Evolutionary conservation across 495 filamentous ascomycete genomes (phyloP), one percentile per base, ranked within the genome.

Genomic region (Tuber indicum): DNA sequence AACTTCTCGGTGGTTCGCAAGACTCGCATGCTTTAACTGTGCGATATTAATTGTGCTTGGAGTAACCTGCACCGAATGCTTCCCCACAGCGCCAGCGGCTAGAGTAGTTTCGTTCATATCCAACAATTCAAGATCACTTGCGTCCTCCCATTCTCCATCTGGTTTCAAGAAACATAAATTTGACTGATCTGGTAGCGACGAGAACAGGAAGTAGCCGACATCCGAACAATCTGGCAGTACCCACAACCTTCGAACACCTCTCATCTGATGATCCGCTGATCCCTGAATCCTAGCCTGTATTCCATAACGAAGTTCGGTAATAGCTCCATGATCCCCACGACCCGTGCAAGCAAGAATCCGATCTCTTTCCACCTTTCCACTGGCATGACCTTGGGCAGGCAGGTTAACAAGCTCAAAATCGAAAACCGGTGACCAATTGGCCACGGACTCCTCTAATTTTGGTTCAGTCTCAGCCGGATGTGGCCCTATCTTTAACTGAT

Each of bases 391-490:
- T 43, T 79, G 81, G 16, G 77, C 46, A 19, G 81, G 75, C 42
- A 80, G 71, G 62, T 81, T 77, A 81, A 84, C 71, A 16, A 83
- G 79, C 36, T 89, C 86, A 47, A 92, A 89, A 83, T 98, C 94
- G 32, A 89, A 88, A 39, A 91, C 87, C 1, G 96, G 94, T 0
- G 93, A 89, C 94, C 94, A 97, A 82, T 94, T 97, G 45, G 91
- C 88, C 69, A 93, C 89, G n/a, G 86, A 86, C 74, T 90, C 88
- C 44, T 89, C 81, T 72, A 89, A 83, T 10, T 84, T 84, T 58
- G 89, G 86, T 47, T 83, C 81, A 36, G 79, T 79, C 52, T 83
- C 82, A 36, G 83, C 79, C 45, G 82, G 79, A 76, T 78, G 77
- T 70, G 82, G 79, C 75, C 79, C 76, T 76, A 83, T 83, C 72